phyloP scores from a whole-genome alignment of 306 rosid species.

The Rosa persica region DNA sequence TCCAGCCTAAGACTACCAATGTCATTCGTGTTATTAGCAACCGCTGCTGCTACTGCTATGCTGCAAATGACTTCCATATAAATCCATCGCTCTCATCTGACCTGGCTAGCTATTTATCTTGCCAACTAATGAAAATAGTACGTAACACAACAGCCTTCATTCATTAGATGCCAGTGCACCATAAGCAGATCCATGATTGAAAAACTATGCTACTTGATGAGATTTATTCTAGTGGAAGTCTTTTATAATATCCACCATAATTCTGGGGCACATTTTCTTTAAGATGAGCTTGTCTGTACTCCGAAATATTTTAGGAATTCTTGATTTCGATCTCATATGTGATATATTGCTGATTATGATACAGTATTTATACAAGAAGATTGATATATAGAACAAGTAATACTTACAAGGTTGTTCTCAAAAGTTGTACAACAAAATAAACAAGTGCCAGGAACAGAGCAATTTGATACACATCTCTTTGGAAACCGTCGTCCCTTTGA shows the following conservation, averaged over 20 bases:
- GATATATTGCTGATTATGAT: neutral
- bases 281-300: neutral
- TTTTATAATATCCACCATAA: neutral
- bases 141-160: neutral
- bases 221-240: neutral
- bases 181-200: neutral
- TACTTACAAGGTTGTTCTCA: conserved; percentile 50
- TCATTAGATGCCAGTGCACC: neutral
- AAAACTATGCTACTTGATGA: neutral
- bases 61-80: conserved; percentile 23
- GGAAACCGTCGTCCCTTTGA: conserved; percentile 73
- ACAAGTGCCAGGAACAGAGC: conserved; percentile 66
- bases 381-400: neutral
- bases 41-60: conserved; percentile 21
- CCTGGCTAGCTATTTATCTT: neutral
- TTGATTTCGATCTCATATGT: neutral
- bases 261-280: no score
- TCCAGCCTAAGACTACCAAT: conserved; percentile 43
- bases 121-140: neutral
- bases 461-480: conserved; percentile 81
- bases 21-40: conserved; percentile 46
- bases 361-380: neutral
- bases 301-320: neutral
- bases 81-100: neutral
- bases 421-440: conserved; percentile 77